A percentile compares a stretch with the other conserved stretches of the same genome.
Conservation (phyloP, 2,329 filamentous ascomycete genomes). For the Dothistroma pini region DNA sequence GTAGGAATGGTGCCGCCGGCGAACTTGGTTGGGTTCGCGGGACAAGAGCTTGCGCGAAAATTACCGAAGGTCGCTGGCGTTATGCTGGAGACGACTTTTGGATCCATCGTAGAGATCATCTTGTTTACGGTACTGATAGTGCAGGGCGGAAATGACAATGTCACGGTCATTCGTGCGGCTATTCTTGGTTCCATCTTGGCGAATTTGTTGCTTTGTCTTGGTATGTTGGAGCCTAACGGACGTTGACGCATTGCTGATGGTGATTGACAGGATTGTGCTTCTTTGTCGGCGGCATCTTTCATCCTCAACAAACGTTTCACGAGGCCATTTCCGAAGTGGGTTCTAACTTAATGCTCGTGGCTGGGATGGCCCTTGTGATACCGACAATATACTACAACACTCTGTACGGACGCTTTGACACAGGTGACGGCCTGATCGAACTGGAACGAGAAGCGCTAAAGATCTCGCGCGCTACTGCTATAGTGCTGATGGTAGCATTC, state of each 20-base stretch:
- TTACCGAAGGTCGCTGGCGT: conserved; percentile 69
- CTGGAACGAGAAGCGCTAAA: conserved; percentile 55
- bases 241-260: conserved; percentile 3
- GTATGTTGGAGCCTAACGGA: conserved; percentile 34
- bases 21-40: conserved; percentile 57
- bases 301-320: conserved; percentile 67
- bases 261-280: conserved; percentile 57
- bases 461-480: conserved; percentile 67
- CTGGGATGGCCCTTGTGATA: conserved; percentile 54
- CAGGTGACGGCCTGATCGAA: conserved; percentile 33
- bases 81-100: conserved; percentile 52
- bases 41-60: conserved; percentile 68
- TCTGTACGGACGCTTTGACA: conserved; percentile 8
- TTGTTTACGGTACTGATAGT: conserved; percentile 72
- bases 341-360: conserved; percentile 70
- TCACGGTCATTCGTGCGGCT: conserved; percentile 70
- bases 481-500: conserved; percentile 70
- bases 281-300: conserved; percentile 67
- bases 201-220: conserved; percentile 77
- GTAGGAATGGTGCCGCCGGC: conserved; percentile 51
- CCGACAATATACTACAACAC: conserved; percentile 53
- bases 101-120: conserved; percentile 74
- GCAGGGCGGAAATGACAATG: conserved; percentile 30
- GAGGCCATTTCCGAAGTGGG: conserved; percentile 76
- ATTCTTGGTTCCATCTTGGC: conserved; percentile 79